Evolutionary conservation across 306 rosid species (phyloP), one percentile per base, ranked within the genome.

Genomic region (Malus asiatica): DNA sequence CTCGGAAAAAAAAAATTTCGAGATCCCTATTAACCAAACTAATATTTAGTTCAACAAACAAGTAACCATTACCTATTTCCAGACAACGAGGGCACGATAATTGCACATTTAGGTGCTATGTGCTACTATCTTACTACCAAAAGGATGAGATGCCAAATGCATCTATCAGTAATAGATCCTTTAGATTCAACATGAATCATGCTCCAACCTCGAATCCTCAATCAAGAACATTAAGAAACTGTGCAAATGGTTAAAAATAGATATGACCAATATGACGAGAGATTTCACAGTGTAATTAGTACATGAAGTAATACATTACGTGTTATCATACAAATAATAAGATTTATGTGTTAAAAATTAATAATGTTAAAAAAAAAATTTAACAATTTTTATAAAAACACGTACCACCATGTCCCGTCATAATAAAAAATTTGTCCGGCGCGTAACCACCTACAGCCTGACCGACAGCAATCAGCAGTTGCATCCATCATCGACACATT

Each of bases 261-360:
- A 38, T 7, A 1, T 38, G 42, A 38, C 42, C 44, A 40, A 40
- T 40, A 6, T 32, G 35, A 0, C 0, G 33, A 32, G 33, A 32
- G 35, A 32, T 32, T 33, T 1, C 5, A 1, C 1, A 33, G 0
- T 1, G 0, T 33, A 0, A 30, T 0, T 4, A 0, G 33, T n/a
- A n/a, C n/a, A n/a, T n/a, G n/a, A n/a, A n/a, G 4, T 30, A 0
- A 4, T 30, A 4, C 5, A 30, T 0, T 0, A 33, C 1, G 1
- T 33, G 0, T 5, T 0, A 33, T 5, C 0, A 33, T 33, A 33
- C 0, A 33, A 33, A 33, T 33, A 1, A 0, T 33, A 1, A 0
- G 1, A 33, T 33, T 0, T 33, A 0, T 1, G 0, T 32, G 5
- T 32, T 32, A 29, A 27, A n/a, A n/a, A n/a, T n/a, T n/a, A n/a